Base-by-base conservation (phyloP, 2,329 filamentous ascomycete species). In the Alternaria infectoria region DNA sequence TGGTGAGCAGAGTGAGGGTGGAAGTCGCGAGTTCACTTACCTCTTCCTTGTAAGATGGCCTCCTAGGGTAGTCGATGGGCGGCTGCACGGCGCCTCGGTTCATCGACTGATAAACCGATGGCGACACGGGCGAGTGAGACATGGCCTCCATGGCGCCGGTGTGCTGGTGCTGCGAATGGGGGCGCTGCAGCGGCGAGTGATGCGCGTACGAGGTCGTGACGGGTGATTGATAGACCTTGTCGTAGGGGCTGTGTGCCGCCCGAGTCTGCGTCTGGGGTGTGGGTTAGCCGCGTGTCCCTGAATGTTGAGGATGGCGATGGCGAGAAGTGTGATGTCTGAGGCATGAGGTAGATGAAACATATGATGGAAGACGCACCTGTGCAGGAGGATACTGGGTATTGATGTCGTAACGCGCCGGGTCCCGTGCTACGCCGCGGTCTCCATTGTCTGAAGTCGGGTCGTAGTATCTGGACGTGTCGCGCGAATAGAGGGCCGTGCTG, bases 401-500 rank as follows among this genome's bases (percentile, higher is more conserved):
- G 49, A 19, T 64, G 50, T 80, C 74, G 70, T 76, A 79, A 51
- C 77, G 74, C 70, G 76, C 68, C 46, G 72, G 68, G 61, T 68
- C 62, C 45, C 77, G 75, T 43, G 59, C 73, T 77, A 77, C 32
- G 64, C 65, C 46, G 65, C 74, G 72, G 61, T 77, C 70, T 68
- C 81, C 80, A 71, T 81, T 79, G 69, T 84, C 83, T 61, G 80
- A 81, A 45, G 81, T 83, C 8, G 83, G 83, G 71, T 85, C 83
- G 77, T 85, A 85, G 77, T 84, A 85, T 71, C 80, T 80, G 57
- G 81, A 80, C 17, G 77, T 75, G 65, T 81, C 80, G 73, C 81
- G 81, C 57, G 71, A 57, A 68, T 80, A 79, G 66, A 79, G 65
- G 71, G 77, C 77, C 60, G 78, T 75, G 72, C 70, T 74, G 71